A percentile compares a stretch with the other conserved stretches of the same genome.
phyloP scores from a whole-genome alignment of 148 eudicot genomes.

The Cornus kousa region DNA sequence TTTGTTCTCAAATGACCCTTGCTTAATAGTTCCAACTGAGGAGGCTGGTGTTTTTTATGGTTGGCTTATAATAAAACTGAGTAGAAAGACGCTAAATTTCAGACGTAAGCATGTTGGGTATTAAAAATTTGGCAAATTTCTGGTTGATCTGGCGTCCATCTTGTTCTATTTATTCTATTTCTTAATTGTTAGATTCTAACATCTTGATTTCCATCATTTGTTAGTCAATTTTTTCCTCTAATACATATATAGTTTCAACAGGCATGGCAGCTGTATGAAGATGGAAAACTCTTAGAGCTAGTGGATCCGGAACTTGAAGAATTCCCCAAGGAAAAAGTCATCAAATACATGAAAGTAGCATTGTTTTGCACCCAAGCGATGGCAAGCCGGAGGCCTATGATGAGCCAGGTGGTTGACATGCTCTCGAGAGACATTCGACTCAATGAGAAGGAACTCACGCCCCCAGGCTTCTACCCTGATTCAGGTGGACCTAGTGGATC shows the following conservation, averaged over 20 bases:
- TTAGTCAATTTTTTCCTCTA: neutral
- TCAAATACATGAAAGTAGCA: constrained; percentile 72
- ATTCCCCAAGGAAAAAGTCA: constrained; percentile 54
- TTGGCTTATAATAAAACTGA: neutral
- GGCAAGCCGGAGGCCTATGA: constrained; percentile 75
- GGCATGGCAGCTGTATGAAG: constrained; percentile 86
- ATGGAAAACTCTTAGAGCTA: constrained; percentile 66
- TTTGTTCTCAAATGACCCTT: neutral
- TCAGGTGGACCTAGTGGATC: constrained; percentile 19
- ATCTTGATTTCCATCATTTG: neutral
- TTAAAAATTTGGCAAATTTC: neutral
- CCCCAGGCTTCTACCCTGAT: constrained; percentile 71
- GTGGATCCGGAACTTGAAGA: constrained; percentile 69
- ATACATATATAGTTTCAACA: constrained; percentile 15
- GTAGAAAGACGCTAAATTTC: neutral
- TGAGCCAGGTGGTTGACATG: constrained; percentile 90
- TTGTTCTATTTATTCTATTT: neutral
- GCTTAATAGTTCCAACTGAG: neutral
- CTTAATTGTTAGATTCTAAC: neutral
- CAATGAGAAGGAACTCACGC: constrained; percentile 61
- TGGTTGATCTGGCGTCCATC: neutral
- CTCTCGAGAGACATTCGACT: constrained; percentile 54
- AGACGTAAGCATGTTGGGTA: neutral
- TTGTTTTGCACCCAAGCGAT: constrained; percentile 84
- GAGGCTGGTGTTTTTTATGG: neutral